These are phyloP conservation scores for Achlya hypogyna DNA, from an alignment of 352 stramenopile genomes.

Conservation along the genomic window DNA sequence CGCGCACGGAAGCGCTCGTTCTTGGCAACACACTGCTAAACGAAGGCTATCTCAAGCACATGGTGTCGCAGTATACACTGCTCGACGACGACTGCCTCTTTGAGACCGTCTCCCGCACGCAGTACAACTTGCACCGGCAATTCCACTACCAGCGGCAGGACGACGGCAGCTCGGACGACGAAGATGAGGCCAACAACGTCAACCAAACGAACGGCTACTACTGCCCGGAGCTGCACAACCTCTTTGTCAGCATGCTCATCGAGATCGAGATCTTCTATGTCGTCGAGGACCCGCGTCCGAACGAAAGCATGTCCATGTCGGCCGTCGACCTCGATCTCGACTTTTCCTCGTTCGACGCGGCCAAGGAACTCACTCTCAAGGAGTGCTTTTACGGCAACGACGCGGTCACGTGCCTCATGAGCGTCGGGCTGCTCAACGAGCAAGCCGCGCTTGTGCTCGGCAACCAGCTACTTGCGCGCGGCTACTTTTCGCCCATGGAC, in stretches of 20 bases:
- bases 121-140: conserved; percentile 17
- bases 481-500: conserved; percentile 20
- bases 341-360: conserved; percentile 2
- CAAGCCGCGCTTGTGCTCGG: conserved; percentile 16
- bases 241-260: conserved; percentile 18
- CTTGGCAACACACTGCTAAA: conserved; percentile 21
- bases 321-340: conserved; percentile 13
- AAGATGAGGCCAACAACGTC: conserved; percentile 22
- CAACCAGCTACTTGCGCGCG: conserved; percentile 16
- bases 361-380: conserved; percentile 20
- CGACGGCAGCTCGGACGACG: not conserved
- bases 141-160: conserved; percentile 15
- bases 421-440: conserved; percentile 14
- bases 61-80: conserved; percentile 19
- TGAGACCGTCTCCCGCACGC: conserved; percentile 18
- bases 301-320: conserved; percentile 16
- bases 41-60: conserved; percentile 22
- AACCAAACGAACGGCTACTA: conserved; percentile 23
- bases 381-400: conserved; percentile 18
- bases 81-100: conserved; percentile 20
- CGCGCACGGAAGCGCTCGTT: conserved; percentile 13
- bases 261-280: conserved; percentile 20
- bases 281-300: conserved; percentile 13
- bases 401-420: conserved; percentile 19
- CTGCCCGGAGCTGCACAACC: conserved; percentile 21